Conservation (phyloP, 306 rosid species). For the Quercus engelmannii region DNA sequence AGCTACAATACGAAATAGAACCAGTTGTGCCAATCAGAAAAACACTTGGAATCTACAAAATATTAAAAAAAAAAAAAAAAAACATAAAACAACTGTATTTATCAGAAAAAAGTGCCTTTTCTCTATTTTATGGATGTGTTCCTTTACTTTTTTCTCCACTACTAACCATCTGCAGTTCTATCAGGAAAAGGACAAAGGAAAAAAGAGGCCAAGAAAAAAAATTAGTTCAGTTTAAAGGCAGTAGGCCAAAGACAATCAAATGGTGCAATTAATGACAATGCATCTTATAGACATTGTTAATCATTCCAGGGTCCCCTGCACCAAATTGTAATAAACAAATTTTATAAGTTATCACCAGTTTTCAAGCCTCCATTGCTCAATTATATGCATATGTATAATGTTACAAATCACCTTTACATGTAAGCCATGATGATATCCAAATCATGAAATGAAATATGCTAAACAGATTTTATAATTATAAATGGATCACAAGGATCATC, state of each 20-base stretch:
- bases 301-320: not conserved
- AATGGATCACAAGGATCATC: not conserved
- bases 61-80: no score
- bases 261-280: not conserved
- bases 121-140: not conserved
- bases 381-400: not conserved
- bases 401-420: not conserved
- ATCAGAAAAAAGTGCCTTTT: not conserved
- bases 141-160: constrained; percentile 6
- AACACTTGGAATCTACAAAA: not conserved
- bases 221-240: not conserved
- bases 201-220: not conserved
- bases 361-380: not conserved
- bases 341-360: not conserved
- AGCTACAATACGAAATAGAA: not conserved
- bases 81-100: not conserved
- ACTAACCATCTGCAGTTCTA: not conserved
- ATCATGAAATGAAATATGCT: not conserved
- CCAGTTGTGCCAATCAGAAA: not conserved
- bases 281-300: not conserved
- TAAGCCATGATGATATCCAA: not conserved
- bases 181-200: not conserved
- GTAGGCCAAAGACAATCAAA: constrained; percentile 6
- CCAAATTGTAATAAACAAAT: not conserved
- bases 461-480: not conserved